Evolutionary conservation across 441 rosid species (phyloP).

Genomic region (Mallotus repandus): DNA sequence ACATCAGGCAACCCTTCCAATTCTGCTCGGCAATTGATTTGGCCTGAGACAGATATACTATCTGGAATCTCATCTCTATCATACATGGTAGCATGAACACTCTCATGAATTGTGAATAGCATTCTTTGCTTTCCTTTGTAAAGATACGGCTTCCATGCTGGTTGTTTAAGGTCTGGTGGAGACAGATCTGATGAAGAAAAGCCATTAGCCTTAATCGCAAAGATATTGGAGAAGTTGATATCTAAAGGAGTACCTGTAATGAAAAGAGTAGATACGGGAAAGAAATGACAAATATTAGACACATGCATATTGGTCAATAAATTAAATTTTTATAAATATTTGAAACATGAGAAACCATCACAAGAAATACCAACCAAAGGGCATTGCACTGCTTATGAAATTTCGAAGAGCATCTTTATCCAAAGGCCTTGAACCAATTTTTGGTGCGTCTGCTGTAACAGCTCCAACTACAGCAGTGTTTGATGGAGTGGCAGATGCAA

Average conservation of each 20-base stretch:
- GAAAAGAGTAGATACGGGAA: constrained; percentile 17
- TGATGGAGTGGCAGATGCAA: constrained; percentile 62
- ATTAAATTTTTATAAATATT: constrained; percentile 18
- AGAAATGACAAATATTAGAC: constrained; percentile 5
- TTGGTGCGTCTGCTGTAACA: constrained; percentile 64
- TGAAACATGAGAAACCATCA: constrained; percentile 31
- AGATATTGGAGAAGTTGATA: constrained; percentile 65
- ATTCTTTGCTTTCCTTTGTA: constrained; percentile 86
- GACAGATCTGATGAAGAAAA: constrained; percentile 81
- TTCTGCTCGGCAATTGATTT: constrained; percentile 90
- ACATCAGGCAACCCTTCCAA: constrained; percentile 94
- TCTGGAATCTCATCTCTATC: constrained; percentile 93
- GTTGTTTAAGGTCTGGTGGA: constrained; percentile 77
- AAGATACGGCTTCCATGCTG: constrained; percentile 94
- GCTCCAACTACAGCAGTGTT: constrained; percentile 51
- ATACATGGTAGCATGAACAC: constrained; percentile 77
- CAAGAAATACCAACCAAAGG: constrained; percentile 74
- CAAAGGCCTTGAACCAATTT: constrained; percentile 61
- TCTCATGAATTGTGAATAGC: constrained; percentile 76
- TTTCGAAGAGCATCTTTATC: constrained; percentile 79
- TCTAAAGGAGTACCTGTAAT: constrained; percentile 81
- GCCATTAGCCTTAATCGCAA: constrained; percentile 65
- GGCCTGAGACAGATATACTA: constrained; percentile 74
- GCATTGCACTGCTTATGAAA: constrained; percentile 79
- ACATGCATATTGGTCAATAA: constrained; percentile 20